Conservation (phyloP, 169 alveolate species). For the Plasmodium gallinaceum region DNA sequence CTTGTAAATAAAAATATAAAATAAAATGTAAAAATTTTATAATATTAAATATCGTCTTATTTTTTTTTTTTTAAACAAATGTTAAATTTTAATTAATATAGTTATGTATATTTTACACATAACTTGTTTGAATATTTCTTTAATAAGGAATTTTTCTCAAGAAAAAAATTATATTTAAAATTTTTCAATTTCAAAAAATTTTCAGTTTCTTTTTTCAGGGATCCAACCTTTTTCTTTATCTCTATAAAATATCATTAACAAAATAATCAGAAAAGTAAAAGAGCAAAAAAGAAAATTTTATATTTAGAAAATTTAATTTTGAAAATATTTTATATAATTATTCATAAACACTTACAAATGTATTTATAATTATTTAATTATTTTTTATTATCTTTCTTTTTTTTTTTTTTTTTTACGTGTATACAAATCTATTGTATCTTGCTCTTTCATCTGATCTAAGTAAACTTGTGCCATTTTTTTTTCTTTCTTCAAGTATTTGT, state of each 20-base stretch:
- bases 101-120: not conserved
- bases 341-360: not conserved
- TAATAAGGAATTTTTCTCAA: too few relatives aligned
- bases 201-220: slow-evolving; percentile 58
- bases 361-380: too few relatives aligned
- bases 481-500: slow-evolving; percentile 67
- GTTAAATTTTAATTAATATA: not conserved
- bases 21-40: not conserved
- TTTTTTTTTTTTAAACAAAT: not conserved
- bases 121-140: not conserved
- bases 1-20: too few relatives aligned
- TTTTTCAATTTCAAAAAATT: not conserved
- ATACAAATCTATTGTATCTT: slow-evolving; percentile 64
- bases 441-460: slow-evolving; percentile 74
- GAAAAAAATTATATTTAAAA: not conserved
- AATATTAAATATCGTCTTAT: not conserved
- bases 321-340: not conserved
- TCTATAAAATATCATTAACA: too few relatives aligned
- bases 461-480: slow-evolving; percentile 61
- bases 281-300: slow-evolving; percentile 1
- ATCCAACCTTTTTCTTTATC: slow-evolving; percentile 55
- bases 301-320: not conserved
- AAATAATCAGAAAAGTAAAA: not conserved
- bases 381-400: not conserved
- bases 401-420: slow-evolving; percentile 16